Conservation (phyloP, 1,284 basidiomycete species). For the Trichosporon inkin region DNA sequence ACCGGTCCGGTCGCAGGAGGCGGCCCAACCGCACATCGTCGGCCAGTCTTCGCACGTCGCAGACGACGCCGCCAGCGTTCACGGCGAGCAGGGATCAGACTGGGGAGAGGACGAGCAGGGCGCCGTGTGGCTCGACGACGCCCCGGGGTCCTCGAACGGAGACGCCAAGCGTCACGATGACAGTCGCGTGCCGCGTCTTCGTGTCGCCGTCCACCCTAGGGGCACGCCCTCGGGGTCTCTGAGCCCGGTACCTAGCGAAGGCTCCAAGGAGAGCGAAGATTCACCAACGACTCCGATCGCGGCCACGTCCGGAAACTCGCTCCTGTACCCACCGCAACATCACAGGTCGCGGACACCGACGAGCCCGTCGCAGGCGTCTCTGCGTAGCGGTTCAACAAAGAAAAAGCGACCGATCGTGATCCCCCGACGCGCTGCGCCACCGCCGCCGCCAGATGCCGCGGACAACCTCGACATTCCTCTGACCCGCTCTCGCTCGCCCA, state of each 20-base stretch:
- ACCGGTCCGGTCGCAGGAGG: background rate
- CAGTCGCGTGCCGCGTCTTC: conserved; percentile 10
- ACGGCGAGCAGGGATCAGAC: conserved; percentile 47
- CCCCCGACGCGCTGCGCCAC: conserved; percentile 34
- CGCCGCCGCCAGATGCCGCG: conserved; percentile 27
- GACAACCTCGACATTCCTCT: background rate
- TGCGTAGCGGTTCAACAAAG: conserved; percentile 18
- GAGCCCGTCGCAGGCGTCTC: background rate
- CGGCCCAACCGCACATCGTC: background rate
- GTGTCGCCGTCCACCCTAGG: conserved; percentile 6
- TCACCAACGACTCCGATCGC: conserved; percentile 1
- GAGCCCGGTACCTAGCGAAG: conserved; percentile 5
- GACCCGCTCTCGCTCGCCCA: conserved; percentile 2
- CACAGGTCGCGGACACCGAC: background rate
- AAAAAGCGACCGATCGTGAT: conserved; percentile 34
- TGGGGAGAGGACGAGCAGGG: conserved; percentile 47
- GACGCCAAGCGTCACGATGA: conserved; percentile 5
- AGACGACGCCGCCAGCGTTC: conserved; percentile 33
- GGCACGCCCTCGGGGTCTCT: background rate
- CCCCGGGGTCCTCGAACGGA: conserved; percentile 35
- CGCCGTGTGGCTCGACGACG: conserved; percentile 45
- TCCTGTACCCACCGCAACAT: background rate
- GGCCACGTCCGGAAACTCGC: background rate
- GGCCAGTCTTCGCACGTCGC: background rate
- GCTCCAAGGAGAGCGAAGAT: conserved; percentile 3